phyloP scores from a whole-genome alignment of 2,329 filamentous ascomycete species.

The Bipolaris bicolor region DNA sequence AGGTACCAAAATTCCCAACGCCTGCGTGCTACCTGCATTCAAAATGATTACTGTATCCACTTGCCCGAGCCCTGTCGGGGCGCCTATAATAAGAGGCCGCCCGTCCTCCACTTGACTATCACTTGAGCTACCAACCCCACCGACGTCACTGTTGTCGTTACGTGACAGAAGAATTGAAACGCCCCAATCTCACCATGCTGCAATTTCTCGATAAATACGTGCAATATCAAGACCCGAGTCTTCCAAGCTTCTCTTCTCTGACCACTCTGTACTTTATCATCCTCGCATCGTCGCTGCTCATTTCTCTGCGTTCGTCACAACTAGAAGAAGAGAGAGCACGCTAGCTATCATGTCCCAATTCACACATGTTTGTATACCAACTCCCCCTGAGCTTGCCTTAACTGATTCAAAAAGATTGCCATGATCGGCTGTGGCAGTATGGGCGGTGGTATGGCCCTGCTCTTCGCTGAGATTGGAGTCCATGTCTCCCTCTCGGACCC shows the following conservation, averaged over 20 bases:
- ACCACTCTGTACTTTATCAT: constrained; percentile 39
- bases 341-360: constrained; percentile 31
- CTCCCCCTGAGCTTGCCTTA: not conserved
- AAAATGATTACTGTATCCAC: constrained; percentile 7
- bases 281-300: constrained; percentile 31
- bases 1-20: not conserved
- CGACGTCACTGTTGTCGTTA: constrained; percentile 23
- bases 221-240: constrained; percentile 38
- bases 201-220: constrained; percentile 38
- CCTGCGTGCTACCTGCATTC: not conserved
- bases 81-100: constrained; percentile 1
- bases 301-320: constrained; percentile 32
- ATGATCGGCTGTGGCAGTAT: constrained; percentile 66
- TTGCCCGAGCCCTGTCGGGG: constrained; percentile 2
- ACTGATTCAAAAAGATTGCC: constrained; percentile 53
- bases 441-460: constrained; percentile 65
- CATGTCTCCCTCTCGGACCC: constrained; percentile 63
- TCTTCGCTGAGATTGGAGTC: constrained; percentile 63
- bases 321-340: constrained; percentile 15
- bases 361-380: constrained; percentile 27
- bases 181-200: constrained; percentile 25
- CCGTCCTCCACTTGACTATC: not conserved
- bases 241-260: constrained; percentile 40
- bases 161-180: constrained; percentile 8
- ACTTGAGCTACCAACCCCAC: constrained; percentile 15